phyloP scores from a whole-genome alignment of 441 rosid genomes.

The Iberis amara region DNA sequence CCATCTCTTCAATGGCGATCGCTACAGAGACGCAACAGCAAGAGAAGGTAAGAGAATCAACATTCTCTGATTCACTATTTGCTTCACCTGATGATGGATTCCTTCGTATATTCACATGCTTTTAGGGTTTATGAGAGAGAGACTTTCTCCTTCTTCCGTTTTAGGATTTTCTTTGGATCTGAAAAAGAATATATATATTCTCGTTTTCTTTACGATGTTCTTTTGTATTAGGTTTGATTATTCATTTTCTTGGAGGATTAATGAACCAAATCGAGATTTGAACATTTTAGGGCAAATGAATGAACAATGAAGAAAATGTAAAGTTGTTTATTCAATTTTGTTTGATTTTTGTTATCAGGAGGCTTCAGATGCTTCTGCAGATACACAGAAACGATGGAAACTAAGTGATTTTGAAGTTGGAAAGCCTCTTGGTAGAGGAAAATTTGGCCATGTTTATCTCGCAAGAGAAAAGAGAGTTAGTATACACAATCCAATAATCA shows the following conservation, averaged over 20 bases:
- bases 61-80: not conserved
- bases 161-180: not conserved
- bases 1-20: conserved; percentile 31
- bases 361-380: conserved; percentile 47
- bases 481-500: not conserved
- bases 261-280: not conserved
- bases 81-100: not conserved
- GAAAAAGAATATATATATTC: not conserved
- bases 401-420: conserved; percentile 87
- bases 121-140: no score
- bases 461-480: conserved; percentile 85
- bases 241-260: no score
- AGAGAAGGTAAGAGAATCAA: conserved; percentile 23
- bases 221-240: not conserved
- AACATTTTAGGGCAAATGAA: not conserved
- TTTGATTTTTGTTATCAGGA: conserved; percentile 31
- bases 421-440: conserved; percentile 96
- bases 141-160: not conserved
- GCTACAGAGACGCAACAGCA: conserved; percentile 29
- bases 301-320: not conserved
- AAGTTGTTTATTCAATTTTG: not conserved
- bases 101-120: not conserved
- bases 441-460: conserved; percentile 89
- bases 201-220: not conserved
- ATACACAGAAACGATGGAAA: conserved; percentile 72